Evolutionary conservation across 495 filamentous ascomycete genomes (phyloP), one percentile per base, ranked within the genome.

Genomic region (Penicillium antarcticum): DNA sequence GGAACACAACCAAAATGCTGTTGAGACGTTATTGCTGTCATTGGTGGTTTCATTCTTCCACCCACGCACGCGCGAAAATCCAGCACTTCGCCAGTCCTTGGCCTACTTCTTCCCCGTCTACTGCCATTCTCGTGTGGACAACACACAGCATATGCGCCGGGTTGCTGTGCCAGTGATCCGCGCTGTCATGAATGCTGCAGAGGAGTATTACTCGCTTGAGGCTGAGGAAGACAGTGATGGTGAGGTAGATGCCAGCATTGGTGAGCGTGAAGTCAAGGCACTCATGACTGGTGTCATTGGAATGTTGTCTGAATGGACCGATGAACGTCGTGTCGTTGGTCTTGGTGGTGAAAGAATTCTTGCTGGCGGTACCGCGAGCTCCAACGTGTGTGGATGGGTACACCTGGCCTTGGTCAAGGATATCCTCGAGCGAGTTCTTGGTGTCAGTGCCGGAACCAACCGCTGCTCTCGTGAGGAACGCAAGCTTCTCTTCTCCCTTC

Each of bases 71-170:
- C 77, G 80, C 2, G 80, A 82, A 33, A 97, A 96, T 62, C 87
- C 94, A 52, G 83, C 81, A n/a, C 85, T 97, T 16, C 79, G 91
- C 0, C 94, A 98, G 69, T 84, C 89, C 0, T 78, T 98, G 19
- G 89, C 87, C 45, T 98, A 98, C 66, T 97, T 97, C 77, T 79
- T 98, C 56, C 94, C 94, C 0, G 94, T 97, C 0, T 98, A 95
- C 75, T 91, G 88, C 63, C 95, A 92, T 65, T 88, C 85, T 19
- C 78, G 86, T 10, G 64, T 83, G 9, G 86, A 86, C 35, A 96
- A 96, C 62, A 89, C 91, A 55, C 77, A 83, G 21, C 76, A 86
- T 18, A 92, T 97, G 89, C 80, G 82, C 11, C 60, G 67, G 5
- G 76, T 97, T 7, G 79, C 85, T 5, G 77, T 89, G 5, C 77